A percentile compares a stretch with the other conserved stretches of the same genome.
phyloP scores from a whole-genome alignment of 345 rosid genomes.

The Euclidium syriacum region DNA sequence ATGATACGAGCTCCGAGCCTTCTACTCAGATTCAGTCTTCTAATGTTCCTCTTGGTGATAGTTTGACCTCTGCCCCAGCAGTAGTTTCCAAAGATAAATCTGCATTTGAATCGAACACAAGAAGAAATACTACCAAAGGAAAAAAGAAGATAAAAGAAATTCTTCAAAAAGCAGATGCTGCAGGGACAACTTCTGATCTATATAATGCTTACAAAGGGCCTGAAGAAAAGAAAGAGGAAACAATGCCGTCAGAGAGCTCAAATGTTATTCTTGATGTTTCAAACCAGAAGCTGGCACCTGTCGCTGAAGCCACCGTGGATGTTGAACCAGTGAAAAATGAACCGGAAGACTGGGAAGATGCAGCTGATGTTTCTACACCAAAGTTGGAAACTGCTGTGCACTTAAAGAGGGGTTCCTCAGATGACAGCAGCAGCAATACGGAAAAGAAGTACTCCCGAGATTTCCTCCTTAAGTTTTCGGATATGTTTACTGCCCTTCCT shows the following conservation, averaged over 20 bases:
- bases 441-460: constrained; percentile 89
- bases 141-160: constrained; percentile 63
- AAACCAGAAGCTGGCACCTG: constrained; percentile 36
- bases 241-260: constrained; percentile 26
- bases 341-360: constrained; percentile 98
- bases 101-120: constrained; percentile 36
- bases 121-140: constrained; percentile 40
- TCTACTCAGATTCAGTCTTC: constrained; percentile 34
- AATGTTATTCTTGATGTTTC: constrained; percentile 21
- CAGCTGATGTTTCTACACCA: constrained; percentile 78
- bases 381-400: constrained; percentile 51
- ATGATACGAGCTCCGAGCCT: constrained; percentile 30
- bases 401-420: constrained; percentile 25
- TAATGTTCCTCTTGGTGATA: constrained; percentile 25
- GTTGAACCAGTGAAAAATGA: constrained; percentile 49
- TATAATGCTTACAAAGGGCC: constrained; percentile 90
- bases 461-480: constrained; percentile 76
- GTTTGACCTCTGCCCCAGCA: constrained; percentile 22
- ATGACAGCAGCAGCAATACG: constrained; percentile 35
- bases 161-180: constrained; percentile 92
- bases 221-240: constrained; percentile 67
- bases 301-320: constrained; percentile 28
- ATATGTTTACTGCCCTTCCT: constrained; percentile 65
- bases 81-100: constrained; percentile 48
- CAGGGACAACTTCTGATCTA: constrained; percentile 76